phyloP scores from a whole-genome alignment of 106 monocot genomes.

The Dactylorhiza incarnata region DNA sequence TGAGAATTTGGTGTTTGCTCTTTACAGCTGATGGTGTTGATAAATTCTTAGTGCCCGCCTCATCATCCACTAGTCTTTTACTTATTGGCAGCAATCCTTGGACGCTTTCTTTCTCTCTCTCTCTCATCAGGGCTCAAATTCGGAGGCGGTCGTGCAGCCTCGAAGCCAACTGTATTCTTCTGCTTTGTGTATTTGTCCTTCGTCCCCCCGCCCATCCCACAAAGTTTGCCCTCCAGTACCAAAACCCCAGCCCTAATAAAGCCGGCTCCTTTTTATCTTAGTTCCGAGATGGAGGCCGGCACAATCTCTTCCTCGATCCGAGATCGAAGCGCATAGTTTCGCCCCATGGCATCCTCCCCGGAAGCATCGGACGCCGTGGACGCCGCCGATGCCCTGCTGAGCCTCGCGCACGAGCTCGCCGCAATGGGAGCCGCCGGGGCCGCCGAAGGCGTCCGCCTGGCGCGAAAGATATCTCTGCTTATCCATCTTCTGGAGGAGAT shows the following conservation, averaged over 20 bases:
- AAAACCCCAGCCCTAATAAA: not conserved
- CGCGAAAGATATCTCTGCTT: conserved; percentile 61
- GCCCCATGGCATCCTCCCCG: conserved; percentile 9
- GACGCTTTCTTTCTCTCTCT: not conserved
- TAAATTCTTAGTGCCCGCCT: not conserved
- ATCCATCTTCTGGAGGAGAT: conserved; percentile 74
- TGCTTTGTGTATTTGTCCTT: conserved; percentile 5
- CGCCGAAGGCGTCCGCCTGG: conserved; percentile 38
- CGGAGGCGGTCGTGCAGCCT: conserved; percentile 5
- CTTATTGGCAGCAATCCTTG: not conserved
- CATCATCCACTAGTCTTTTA: not conserved
- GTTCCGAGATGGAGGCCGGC: not conserved
- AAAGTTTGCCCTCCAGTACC: not conserved
- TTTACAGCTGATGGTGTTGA: not conserved
- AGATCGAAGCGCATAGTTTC: not conserved
- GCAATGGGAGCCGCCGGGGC: conserved; percentile 11
- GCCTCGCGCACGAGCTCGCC: conserved; percentile 21
- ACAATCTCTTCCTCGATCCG: not conserved
- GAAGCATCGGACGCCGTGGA: not conserved
- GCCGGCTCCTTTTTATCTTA: not conserved
- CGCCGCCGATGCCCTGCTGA: conserved; percentile 1
- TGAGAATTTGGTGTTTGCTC: not conserved
- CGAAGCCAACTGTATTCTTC: conserved; percentile 8
- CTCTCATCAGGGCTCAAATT: not conserved
- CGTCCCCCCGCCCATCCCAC: not conserved